phyloP scores from a whole-genome alignment of 352 stramenopile species.

The Pythium folliculosum region DNA sequence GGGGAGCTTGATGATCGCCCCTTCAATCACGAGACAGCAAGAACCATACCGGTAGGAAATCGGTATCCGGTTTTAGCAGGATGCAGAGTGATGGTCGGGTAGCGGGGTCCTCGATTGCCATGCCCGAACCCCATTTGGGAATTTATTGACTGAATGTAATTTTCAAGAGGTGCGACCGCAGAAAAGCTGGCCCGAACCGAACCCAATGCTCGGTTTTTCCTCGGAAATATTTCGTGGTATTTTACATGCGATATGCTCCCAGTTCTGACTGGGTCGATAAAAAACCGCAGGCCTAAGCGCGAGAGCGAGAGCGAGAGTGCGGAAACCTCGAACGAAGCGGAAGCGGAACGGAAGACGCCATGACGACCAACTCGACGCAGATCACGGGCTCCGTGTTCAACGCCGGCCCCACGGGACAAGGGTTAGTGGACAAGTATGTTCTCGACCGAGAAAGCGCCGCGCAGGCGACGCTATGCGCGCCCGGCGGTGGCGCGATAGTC shows the following conservation, averaged over 20 bases:
- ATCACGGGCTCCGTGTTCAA: conserved; percentile 56
- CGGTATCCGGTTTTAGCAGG: conserved; percentile 6
- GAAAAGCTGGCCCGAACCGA: neutral
- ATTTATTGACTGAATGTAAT: neutral
- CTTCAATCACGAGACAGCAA: conserved; percentile 14
- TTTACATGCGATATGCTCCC: conserved; percentile 3
- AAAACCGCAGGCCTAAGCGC: conserved; percentile 1
- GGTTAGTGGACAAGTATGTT: conserved; percentile 51
- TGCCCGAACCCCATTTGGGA: neutral
- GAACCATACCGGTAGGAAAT: conserved; percentile 3
- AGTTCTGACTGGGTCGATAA: conserved; percentile 5
- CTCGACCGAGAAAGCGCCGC: neutral
- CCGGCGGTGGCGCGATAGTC: neutral
- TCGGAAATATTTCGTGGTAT: conserved; percentile 13
- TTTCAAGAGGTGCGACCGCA: neutral
- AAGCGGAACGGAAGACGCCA: conserved; percentile 2
- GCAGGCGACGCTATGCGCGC: neutral
- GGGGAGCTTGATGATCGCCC: neutral
- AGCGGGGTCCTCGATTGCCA: neutral
- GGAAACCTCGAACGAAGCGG: neutral
- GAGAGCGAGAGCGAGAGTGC: neutral
- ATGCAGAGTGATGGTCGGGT: conserved; percentile 5
- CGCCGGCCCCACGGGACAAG: conserved; percentile 61
- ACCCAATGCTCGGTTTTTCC: neutral
- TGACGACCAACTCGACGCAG: conserved; percentile 32